A percentile compares a stretch with the other conserved stretches of the same genome.
Evolutionary conservation across 75 land plant species (phyloP).

Genomic region (Sequoiadendron giganteum): DNA sequence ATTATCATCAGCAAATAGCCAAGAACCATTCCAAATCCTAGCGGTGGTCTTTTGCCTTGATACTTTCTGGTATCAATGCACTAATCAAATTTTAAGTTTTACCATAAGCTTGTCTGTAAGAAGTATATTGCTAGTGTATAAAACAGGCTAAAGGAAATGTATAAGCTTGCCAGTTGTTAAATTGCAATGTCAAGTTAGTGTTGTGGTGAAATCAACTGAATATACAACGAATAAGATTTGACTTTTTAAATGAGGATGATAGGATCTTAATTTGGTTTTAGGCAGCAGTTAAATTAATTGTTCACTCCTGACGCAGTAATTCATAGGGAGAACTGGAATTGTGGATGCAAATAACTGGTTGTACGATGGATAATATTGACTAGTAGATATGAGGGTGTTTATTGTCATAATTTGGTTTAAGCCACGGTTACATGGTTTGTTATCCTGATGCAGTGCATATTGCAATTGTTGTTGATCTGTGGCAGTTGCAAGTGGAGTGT

Average conservation of each 20-base stretch:
- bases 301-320: neutral
- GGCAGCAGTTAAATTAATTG: neutral
- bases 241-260: neutral
- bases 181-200: neutral
- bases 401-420: neutral
- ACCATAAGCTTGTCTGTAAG: neutral
- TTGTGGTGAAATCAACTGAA: neutral
- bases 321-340: neutral
- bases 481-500: constrained; percentile 89
- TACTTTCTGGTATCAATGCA: neutral
- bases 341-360: neutral
- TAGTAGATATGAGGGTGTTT: neutral
- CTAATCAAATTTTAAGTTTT: neutral
- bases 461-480: constrained; percentile 11
- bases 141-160: neutral
- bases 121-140: neutral
- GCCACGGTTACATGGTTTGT: neutral
- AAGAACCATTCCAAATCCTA: neutral
- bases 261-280: neutral
- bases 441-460: neutral
- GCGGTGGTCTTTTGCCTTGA: neutral
- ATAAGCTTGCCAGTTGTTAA: neutral
- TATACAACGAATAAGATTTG: neutral
- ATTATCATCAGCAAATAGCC: neutral
- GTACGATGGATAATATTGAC: neutral